phyloP scores from a whole-genome alignment of 148 eudicot genomes.

The Amaranthus hypochondriacus region DNA sequence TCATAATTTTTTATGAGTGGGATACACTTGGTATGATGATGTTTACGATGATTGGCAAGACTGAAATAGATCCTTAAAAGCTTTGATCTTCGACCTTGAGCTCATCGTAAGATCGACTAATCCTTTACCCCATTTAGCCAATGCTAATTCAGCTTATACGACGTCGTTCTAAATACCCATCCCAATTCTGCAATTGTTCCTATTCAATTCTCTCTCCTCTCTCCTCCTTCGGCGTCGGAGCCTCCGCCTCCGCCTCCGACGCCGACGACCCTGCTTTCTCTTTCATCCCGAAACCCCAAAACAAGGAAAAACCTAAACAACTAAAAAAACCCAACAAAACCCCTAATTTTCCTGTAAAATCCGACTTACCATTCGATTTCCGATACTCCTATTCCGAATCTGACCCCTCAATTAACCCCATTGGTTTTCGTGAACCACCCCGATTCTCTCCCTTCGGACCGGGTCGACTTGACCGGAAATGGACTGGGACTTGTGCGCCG shows the following conservation, averaged over 20 bases:
- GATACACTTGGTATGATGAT: too few relatives aligned
- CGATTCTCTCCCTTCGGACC: constrained; percentile 89
- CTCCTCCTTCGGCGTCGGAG: too few relatives aligned
- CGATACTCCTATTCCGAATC: constrained; percentile 80
- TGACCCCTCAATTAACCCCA: constrained; percentile 46
- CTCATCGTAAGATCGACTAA: too few relatives aligned
- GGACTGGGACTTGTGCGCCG: constrained; percentile 87
- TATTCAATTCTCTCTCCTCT: constrained; percentile 15
- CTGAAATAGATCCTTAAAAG: too few relatives aligned
- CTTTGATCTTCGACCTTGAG: too few relatives aligned
- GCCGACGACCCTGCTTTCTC: constrained; percentile 81
- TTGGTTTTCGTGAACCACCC: constrained; percentile 82
- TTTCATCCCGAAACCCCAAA: constrained; percentile 34
- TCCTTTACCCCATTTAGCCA: background rate
- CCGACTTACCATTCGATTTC: constrained; percentile 83
- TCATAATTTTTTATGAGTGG: too few relatives aligned
- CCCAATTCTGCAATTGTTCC: constrained; percentile 17
- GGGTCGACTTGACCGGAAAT: constrained; percentile 76
- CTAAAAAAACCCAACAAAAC: constrained; percentile 18
- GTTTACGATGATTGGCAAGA: too few relatives aligned
- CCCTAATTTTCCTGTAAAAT: constrained; percentile 21
- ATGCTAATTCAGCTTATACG: constrained; percentile 39
- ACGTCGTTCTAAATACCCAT: constrained; percentile 28
- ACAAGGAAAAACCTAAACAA: constrained; percentile 12
- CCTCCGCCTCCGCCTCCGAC: background rate